A percentile compares a stretch with the other conserved stretches of the same genome.
Conservation (phyloP, 1,139 yeast genomes). For the Nakaseomyces uthaithaninus region DNA sequence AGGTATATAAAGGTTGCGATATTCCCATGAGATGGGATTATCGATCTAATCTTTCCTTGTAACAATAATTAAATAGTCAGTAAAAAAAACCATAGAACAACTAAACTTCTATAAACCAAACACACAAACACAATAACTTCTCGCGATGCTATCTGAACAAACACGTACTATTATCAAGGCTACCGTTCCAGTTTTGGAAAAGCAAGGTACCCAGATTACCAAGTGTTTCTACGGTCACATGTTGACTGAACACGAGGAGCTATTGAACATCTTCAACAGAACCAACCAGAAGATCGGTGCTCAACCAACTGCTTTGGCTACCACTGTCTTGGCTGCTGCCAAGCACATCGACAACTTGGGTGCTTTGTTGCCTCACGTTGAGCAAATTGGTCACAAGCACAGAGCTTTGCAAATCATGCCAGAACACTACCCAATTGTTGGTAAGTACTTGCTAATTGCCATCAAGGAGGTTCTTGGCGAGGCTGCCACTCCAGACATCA, state of each 20-base stretch:
- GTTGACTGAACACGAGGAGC: conserved; percentile 46
- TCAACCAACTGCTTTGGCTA: conserved; percentile 61
- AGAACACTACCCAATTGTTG: conserved; percentile 61
- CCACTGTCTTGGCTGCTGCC: conserved; percentile 55
- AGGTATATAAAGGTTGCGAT: too few relatives aligned
- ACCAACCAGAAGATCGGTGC: conserved; percentile 47
- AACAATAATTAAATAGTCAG: too few relatives aligned
- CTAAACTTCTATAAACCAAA: neutral
- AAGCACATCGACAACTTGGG: conserved; percentile 53
- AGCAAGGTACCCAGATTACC: conserved; percentile 49
- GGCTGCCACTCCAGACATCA: conserved; percentile 48
- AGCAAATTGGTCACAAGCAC: conserved; percentile 57
- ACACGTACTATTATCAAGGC: conserved; percentile 39
- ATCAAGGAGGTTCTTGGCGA: conserved; percentile 49
- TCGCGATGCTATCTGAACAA: conserved; percentile 23
- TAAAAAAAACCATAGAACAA: neutral
- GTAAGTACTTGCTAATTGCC: conserved; percentile 45
- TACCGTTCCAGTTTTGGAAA: conserved; percentile 52
- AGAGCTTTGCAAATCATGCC: conserved; percentile 55
- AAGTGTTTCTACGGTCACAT: conserved; percentile 47
- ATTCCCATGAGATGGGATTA: too few relatives aligned
- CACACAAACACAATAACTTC: conserved; percentile 4
- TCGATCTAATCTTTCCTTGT: too few relatives aligned
- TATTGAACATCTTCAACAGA: conserved; percentile 52
- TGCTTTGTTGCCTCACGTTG: conserved; percentile 47